Percentiles rank a stretch among this genome's conserved stretches.
Conservation (phyloP, 192 early-diverging fungal species). For the Allomyces macrogynus region DNA sequence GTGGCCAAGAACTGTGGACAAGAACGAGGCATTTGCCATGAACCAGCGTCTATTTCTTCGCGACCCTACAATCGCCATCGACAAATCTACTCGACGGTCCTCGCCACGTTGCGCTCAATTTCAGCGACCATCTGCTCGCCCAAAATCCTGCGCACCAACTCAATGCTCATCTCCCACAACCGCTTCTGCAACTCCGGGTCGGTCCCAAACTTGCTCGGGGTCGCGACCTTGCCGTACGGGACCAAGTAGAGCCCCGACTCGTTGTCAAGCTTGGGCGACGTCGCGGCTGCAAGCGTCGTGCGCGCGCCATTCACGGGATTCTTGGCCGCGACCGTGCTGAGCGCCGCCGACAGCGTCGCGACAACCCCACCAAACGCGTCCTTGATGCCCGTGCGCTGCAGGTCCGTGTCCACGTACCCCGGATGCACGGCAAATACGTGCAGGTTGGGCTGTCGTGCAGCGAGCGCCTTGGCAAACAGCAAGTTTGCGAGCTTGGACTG, state of each 20-base stretch:
- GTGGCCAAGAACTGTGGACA: too few relatives aligned
- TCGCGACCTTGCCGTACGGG: background rate
- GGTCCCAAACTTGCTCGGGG: background rate
- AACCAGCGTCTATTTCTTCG: too few relatives aligned
- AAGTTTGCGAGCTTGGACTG: conserved; percentile 28
- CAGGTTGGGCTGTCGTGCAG: conserved; percentile 5
- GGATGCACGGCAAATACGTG: conserved; percentile 26
- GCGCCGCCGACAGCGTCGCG: background rate
- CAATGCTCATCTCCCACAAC: background rate
- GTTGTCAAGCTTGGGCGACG: background rate
- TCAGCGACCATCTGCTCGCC: background rate
- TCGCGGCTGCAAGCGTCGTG: background rate
- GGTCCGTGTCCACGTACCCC: conserved; percentile 22
- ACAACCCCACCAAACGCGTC: background rate
- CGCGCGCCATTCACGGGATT: background rate
- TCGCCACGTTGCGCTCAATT: background rate
- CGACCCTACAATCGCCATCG: too few relatives aligned
- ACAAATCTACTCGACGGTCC: too few relatives aligned
- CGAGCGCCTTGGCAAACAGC: conserved; percentile 13
- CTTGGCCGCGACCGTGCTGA: background rate
- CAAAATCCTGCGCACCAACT: background rate
- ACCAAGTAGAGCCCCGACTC: background rate
- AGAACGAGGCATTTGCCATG: too few relatives aligned
- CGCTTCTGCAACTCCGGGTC: background rate
- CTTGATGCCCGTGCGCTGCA: conserved; percentile 13